Evolutionary conservation across 257 asterid genomes (phyloP).

Genomic region (Ligustrum vulgare): DNA sequence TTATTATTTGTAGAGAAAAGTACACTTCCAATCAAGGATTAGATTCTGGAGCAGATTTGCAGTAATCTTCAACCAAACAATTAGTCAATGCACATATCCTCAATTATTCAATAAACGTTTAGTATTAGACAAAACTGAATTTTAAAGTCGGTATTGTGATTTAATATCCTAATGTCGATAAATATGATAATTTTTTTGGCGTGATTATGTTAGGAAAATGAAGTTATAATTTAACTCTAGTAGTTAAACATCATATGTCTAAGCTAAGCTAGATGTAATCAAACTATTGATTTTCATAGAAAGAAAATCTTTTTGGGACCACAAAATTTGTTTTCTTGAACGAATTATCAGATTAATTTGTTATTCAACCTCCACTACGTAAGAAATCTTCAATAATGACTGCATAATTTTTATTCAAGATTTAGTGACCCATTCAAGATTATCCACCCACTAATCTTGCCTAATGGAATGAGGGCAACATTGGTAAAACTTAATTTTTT

Average conservation of each 20-base stretch:
- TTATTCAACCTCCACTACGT: slow-evolving; percentile 31
- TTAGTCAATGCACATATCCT: background rate
- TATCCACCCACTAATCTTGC: slow-evolving; percentile 15
- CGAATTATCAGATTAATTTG: slow-evolving; percentile 15
- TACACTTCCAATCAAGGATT: background rate
- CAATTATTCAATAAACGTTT: background rate
- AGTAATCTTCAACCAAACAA: slow-evolving; percentile 5
- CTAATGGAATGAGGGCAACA: too few species aligned
- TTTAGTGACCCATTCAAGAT: slow-evolving; percentile 21
- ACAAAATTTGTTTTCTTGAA: slow-evolving; percentile 17
- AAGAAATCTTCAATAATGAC: slow-evolving; percentile 40
- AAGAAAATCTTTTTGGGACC: slow-evolving; percentile 46
- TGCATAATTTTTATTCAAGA: background rate
- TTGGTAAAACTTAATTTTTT: too few species aligned
- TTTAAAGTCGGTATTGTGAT: too few species aligned
- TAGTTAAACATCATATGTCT: slow-evolving; percentile 34
- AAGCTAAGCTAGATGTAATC: slow-evolving; percentile 17
- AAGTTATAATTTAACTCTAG: slow-evolving; percentile 1
- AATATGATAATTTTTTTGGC: slow-evolving; percentile 27
- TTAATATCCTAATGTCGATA: background rate
- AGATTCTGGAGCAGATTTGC: slow-evolving; percentile 11
- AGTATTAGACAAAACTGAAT: too few species aligned
- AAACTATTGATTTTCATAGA: slow-evolving; percentile 30
- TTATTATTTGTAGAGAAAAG: background rate
- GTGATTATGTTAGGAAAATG: slow-evolving; percentile 31